Evolutionary conservation across 495 filamentous ascomycete species (phyloP).

Genomic region (Aspergillus wentii): DNA sequence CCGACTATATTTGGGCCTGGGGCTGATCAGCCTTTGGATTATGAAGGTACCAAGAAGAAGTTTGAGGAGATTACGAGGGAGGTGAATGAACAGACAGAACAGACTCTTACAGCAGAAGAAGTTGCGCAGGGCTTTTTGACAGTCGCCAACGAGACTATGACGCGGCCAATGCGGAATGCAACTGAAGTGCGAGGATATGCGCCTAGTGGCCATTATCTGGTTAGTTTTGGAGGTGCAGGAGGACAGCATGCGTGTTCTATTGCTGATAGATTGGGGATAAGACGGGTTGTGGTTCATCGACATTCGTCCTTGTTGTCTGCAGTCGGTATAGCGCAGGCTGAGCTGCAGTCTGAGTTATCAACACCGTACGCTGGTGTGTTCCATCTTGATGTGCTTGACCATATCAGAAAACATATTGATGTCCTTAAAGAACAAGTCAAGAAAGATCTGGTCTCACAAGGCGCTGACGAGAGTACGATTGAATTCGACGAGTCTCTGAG

Average conservation of each 20-base stretch:
- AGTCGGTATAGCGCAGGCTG: slow-evolving; percentile 93
- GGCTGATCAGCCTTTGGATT: too few species aligned
- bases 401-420: slow-evolving; percentile 8
- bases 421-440: slow-evolving; percentile 5
- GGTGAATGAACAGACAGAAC: too few species aligned
- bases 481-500: slow-evolving; percentile 43
- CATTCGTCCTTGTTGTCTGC: slow-evolving; percentile 95
- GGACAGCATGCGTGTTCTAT: slow-evolving; percentile 95
- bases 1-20: too few species aligned
- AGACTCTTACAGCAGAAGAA: slow-evolving; percentile 70
- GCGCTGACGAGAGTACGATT: slow-evolving; percentile 28
- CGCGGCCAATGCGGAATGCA: slow-evolving; percentile 81
- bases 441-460: slow-evolving; percentile 25
- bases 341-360: slow-evolving; percentile 70
- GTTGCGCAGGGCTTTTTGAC: slow-evolving; percentile 75
- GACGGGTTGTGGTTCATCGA: slow-evolving; percentile 80
- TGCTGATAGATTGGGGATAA: slow-evolving; percentile 84
- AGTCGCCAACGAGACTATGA: slow-evolving; percentile 96
- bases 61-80: too few species aligned
- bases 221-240: slow-evolving; percentile 91
- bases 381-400: slow-evolving; percentile 29
- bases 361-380: slow-evolving; percentile 42
- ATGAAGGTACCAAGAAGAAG: slow-evolving; percentile 60
- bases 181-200: slow-evolving; percentile 94
- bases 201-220: slow-evolving; percentile 81